Percentiles rank a stretch among this genome's conserved stretches.
Evolutionary conservation across 257 asterid genomes (phyloP).

Genomic region (Scutellaria baicalensis): DNA sequence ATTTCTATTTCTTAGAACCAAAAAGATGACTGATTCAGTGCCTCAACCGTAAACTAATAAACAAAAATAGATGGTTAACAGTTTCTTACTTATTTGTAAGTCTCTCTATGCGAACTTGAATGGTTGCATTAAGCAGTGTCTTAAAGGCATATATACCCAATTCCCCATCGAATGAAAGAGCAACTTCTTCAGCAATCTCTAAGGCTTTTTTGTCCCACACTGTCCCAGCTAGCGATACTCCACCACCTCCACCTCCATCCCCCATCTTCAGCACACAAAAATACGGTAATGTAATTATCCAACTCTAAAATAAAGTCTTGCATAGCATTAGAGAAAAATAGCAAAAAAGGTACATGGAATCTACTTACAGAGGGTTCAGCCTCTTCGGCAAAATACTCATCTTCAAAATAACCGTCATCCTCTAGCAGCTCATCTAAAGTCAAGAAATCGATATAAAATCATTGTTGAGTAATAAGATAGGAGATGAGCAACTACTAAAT

Average conservation of each 20-base stretch:
- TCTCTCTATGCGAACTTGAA: constrained; percentile 84
- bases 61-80: not conserved
- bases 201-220: constrained; percentile 68
- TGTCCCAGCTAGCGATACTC: constrained; percentile 70
- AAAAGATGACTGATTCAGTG: not conserved
- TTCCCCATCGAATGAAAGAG: constrained; percentile 63
- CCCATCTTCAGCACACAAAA: constrained; percentile 43
- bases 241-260: constrained; percentile 94
- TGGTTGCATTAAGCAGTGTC: constrained; percentile 50
- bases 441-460: not conserved
- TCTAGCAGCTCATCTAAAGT: constrained; percentile 43
- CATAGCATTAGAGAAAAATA: not conserved
- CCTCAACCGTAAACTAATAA: not conserved
- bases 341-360: too few species aligned
- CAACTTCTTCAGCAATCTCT: constrained; percentile 74
- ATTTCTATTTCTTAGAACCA: not conserved
- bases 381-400: constrained; percentile 64
- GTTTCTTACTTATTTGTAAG: constrained; percentile 71
- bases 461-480: not conserved
- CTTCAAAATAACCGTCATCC: constrained; percentile 48
- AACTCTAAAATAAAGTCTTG: not conserved
- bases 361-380: constrained; percentile 48
- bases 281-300: not conserved
- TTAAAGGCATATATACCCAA: constrained; percentile 81
- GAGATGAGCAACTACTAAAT: not conserved